Conservation (phyloP, 2,329 filamentous ascomycete genomes). For the Pseudogymnoascus sp. region DNA sequence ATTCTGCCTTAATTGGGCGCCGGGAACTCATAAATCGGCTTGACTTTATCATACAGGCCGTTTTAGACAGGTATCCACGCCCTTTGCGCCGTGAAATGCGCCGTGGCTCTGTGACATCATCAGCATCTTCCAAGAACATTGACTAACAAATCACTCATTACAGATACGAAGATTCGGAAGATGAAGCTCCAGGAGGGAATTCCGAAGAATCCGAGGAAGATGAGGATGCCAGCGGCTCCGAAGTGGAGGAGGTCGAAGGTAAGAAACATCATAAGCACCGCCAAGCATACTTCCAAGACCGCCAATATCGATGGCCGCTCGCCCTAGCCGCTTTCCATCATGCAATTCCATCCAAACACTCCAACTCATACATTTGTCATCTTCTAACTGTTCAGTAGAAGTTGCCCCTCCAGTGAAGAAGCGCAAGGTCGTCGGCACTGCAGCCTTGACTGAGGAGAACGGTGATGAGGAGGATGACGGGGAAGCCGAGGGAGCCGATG, state of each 20-base stretch:
- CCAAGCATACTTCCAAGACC: neutral
- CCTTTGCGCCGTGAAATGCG: neutral
- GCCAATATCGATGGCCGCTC: slow-evolving; percentile 1
- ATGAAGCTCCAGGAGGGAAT: slow-evolving; percentile 28
- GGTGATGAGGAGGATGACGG: slow-evolving; percentile 1
- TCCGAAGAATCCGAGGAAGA: slow-evolving; percentile 33
- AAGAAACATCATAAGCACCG: slow-evolving; percentile 3
- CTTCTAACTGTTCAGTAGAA: slow-evolving; percentile 13
- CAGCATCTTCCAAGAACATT: slow-evolving; percentile 12
- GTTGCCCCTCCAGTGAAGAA: slow-evolving; percentile 23
- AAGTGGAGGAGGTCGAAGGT: slow-evolving; percentile 20
- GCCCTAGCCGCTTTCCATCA: neutral
- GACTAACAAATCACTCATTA: slow-evolving; percentile 14
- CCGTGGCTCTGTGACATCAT: slow-evolving; percentile 3
- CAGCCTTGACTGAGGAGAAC: neutral
- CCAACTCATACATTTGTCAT: neutral
- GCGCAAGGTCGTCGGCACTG: slow-evolving; percentile 22
- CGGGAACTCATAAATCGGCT: neutral
- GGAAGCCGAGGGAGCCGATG: slow-evolving; percentile 13
- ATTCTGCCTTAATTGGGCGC: neutral
- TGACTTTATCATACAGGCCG: neutral
- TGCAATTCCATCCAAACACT: neutral
- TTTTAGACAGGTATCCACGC: neutral
- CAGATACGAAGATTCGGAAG: slow-evolving; percentile 31
- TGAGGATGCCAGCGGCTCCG: slow-evolving; percentile 17